Conservation (phyloP, 441 rosid species). For the Eutrema salsugineum region DNA sequence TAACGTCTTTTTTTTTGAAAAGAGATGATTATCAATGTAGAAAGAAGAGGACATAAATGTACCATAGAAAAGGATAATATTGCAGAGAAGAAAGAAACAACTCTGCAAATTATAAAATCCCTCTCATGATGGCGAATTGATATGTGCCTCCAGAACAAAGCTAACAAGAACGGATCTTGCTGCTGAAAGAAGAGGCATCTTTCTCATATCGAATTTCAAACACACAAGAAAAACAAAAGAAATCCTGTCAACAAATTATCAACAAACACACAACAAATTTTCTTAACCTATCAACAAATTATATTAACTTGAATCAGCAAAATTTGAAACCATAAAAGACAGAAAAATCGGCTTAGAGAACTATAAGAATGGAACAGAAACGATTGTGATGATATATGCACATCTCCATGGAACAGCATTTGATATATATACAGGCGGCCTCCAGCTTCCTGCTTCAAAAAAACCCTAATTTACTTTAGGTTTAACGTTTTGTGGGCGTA, state of each 20-base stretch:
- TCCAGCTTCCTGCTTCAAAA: not conserved
- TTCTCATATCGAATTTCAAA: not conserved
- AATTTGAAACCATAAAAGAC: not conserved
- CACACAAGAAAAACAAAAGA: not conserved
- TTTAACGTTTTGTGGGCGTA: not conserved
- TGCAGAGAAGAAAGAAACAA: conserved; percentile 5
- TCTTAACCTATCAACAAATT: not conserved
- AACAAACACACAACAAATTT: not conserved
- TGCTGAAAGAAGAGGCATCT: conserved; percentile 37
- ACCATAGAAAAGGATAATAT: conserved; percentile 1
- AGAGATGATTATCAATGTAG: not conserved
- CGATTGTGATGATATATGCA: not conserved
- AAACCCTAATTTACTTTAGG: conserved; percentile 20
- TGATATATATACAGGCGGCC: not conserved
- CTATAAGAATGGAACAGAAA: not conserved
- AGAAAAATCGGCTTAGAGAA: not conserved
- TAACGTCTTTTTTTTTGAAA: not conserved
- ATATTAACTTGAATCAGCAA: not conserved
- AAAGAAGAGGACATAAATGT: not conserved
- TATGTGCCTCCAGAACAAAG: conserved; percentile 37
- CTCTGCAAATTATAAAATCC: not conserved
- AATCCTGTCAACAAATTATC: not conserved
- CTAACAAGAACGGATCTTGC: conserved; percentile 31
- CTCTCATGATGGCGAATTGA: conserved; percentile 12
- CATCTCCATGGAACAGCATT: not conserved